Conservation (phyloP, 257 asterid genomes). For the Penstemon eatonii region DNA sequence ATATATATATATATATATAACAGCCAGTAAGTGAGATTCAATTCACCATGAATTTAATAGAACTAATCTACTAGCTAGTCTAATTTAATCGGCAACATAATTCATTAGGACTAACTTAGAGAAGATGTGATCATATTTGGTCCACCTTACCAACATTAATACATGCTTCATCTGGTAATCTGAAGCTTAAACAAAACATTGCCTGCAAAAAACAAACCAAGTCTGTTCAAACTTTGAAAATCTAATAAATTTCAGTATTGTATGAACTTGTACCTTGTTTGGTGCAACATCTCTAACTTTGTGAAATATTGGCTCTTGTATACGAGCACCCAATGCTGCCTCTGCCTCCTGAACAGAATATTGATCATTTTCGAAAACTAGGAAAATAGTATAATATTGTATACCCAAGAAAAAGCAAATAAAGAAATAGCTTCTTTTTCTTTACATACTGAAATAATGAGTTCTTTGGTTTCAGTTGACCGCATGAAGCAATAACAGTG, state of each 20-base stretch:
- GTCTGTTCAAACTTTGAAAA: neutral
- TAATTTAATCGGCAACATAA: no score
- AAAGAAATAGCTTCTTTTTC: neutral
- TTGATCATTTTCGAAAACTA: neutral
- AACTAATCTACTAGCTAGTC: no score
- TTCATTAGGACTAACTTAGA: no score
- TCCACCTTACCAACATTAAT: constrained; percentile 21
- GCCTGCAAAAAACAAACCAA: constrained; percentile 50
- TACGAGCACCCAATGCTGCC: constrained; percentile 61
- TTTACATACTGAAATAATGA: constrained; percentile 55
- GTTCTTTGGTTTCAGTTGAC: constrained; percentile 63
- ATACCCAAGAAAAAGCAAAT: neutral
- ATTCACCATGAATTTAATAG: no score
- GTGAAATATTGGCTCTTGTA: constrained; percentile 59
- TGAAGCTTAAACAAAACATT: constrained; percentile 89
- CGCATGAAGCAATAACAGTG: constrained; percentile 96
- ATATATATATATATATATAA: no score
- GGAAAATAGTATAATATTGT: no score
- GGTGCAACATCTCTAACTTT: constrained; percentile 93
- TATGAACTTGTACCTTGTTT: constrained; percentile 61
- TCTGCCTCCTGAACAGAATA: constrained; percentile 62
- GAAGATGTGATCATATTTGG: no score
- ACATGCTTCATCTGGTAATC: constrained; percentile 84
- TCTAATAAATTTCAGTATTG: neutral
- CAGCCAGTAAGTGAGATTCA: no score